Base-by-base conservation (phyloP, 306 rosid genomes). In the Chamaecrista fasciculata region DNA sequence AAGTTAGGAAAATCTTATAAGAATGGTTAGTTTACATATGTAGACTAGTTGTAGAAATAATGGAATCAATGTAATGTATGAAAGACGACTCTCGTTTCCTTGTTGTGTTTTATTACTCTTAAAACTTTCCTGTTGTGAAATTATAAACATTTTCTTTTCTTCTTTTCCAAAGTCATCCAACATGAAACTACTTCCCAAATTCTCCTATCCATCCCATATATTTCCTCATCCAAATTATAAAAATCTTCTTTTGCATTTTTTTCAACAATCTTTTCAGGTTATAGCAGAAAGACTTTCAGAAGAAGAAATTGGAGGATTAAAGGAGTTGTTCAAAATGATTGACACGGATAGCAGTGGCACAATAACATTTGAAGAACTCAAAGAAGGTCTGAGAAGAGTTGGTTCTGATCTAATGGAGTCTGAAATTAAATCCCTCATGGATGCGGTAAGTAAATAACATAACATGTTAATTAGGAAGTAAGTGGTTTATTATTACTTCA, bases 261-360 rank as follows among this genome's bases (percentile, higher is more conserved):
- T 28, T 11, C 11, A 11, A 47, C 47, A 69, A 44, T 5, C 8
- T 70, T 67, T 80, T 52, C 88, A 88, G 97, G 96, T 91, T 74
- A 88, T 91, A 69, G 96, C 93, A 28, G 96, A 91, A 72, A 85
- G 93, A 67, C 89, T 91, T 60, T 91, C 97, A 34, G 97, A 91
- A 71, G 97, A 91, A 86, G 97, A 91, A 77, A 91, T 91, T 57
- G 97, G 97, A 39, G 97, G 97, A 42, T 69, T 91, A 51, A 91
- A 86, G 79, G 96, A 91, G 86, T 67, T 91, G 77, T 91, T 91
- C 71, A 91, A 80, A 73, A 88, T 91, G 97, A 88, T 91, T 46
- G 97, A 91, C 73, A 76, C 91, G 0, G 97, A 91, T 80, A 82
- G 77, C 56, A 88, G 93, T 6, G 97, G 97, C 37, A 75, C 97